Conservation (phyloP, 208 protist genomes). For the Kentomonas sorsogonicus region DNA sequence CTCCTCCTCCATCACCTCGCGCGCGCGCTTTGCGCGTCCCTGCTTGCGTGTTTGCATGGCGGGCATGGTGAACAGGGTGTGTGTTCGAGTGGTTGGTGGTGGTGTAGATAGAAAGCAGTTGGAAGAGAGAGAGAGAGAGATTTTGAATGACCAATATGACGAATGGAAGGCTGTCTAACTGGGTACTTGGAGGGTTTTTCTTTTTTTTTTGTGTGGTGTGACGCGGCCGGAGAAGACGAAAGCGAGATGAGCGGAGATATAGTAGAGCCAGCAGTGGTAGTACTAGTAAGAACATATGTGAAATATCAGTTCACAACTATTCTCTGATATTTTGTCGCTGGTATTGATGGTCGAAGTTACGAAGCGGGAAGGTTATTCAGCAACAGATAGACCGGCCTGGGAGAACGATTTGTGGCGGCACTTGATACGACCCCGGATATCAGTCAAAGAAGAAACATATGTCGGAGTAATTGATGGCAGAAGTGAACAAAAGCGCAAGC, state of each 20-base stretch:
- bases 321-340: no score
- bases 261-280: neutral
- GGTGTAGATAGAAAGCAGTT: neutral
- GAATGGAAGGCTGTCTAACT: neutral
- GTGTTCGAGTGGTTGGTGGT: neutral
- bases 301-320: no score
- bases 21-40: slow-evolving; percentile 34
- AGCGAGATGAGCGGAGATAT: neutral
- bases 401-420: no score
- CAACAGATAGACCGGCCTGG: no score
- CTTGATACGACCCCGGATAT: neutral
- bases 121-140: slow-evolving; percentile 9
- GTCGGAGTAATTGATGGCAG: neutral
- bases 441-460: neutral
- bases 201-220: slow-evolving; percentile 7
- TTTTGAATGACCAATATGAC: neutral
- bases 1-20: slow-evolving; percentile 24
- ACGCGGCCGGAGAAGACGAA: slow-evolving; percentile 2
- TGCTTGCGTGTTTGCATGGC: slow-evolving; percentile 61
- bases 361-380: no score
- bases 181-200: slow-evolving; percentile 1
- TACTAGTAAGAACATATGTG: no score
- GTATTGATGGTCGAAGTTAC: no score
- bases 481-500: neutral
- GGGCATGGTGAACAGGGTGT: neutral